Evolutionary conservation across 257 asterid species (phyloP), one percentile per base, ranked within the genome.

Genomic region (Marsdenia floribunda): DNA sequence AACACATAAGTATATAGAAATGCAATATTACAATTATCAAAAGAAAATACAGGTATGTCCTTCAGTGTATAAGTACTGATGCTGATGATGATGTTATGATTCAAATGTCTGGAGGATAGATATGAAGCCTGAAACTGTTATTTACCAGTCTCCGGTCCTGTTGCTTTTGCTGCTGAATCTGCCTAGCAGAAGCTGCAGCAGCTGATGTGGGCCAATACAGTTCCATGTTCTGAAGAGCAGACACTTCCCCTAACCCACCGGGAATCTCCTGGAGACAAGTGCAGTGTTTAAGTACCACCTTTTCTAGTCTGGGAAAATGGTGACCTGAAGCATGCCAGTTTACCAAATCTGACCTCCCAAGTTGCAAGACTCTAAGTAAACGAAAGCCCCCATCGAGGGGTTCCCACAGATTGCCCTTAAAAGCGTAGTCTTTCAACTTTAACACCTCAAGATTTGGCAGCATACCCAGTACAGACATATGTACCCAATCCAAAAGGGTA

Each of bases 381-480:
- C 83, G 82, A 71, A 86, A 84, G 35, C 84, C 85, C 9, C 83
- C 85, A 21, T 84, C 88, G 2, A 73, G 68, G 0, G 85, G 78
- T 71, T 82, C 85, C 90, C 88, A 84, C 8, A 40, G 42, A 5
- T 37, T 68, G 24, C 90, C 90, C 81, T 76, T 66, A 73, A 86
- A 86, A 11, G 88, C 88, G 26, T 68, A 42, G 59, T 82, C 80
- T 71, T 80, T 82, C 33, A 86, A 59, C 76, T 86, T 86, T 10
- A 86, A 80, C 69, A 86, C 86, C 76, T 86, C 87, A 11, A 86
- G 81, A 29, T 76, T 80, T 13, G 82, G 84, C 53, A 84, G 78
- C 82, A 71, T 65, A 11, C 86, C 86, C 0, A 86, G 70, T 0
- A 82, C 81, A 0, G 82, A 80, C 82, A 86, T 84, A 13, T 84